Evolutionary conservation across 257 asterid species (phyloP).

Genomic region (Nemophila menziesii): DNA sequence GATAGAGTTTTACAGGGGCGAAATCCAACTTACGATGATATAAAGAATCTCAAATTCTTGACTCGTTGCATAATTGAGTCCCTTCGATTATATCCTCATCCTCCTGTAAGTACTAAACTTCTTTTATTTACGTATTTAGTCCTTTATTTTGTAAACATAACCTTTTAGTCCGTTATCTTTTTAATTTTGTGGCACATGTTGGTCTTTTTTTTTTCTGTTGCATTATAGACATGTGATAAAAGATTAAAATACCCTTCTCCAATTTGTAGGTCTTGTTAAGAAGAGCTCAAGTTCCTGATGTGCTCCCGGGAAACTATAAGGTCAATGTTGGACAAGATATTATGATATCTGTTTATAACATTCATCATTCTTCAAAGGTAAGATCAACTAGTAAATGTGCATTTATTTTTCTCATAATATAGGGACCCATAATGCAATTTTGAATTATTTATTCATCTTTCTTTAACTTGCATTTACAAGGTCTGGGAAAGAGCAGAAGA

Average conservation of each 20-base stretch:
- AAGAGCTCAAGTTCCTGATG: conserved; percentile 76
- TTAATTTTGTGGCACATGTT: neutral
- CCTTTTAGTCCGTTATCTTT: neutral
- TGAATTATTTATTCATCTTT: neutral
- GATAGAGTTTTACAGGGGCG: conserved; percentile 70
- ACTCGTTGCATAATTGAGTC: conserved; percentile 83
- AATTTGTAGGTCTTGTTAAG: conserved; percentile 72
- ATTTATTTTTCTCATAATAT: no score
- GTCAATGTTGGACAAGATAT: conserved; percentile 89
- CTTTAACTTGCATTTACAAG: conserved; percentile 19
- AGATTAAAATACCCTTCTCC: no score
- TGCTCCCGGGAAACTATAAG: conserved; percentile 83
- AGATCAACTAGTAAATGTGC: conserved; percentile 1
- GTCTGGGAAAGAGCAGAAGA: conserved; percentile 95
- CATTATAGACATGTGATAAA: no score
- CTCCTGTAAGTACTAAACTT: conserved; percentile 56
- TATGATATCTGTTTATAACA: conserved; percentile 93
- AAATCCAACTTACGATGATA: conserved; percentile 72
- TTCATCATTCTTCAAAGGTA: conserved; percentile 86
- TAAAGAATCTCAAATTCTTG: conserved; percentile 74
- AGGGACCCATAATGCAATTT: neutral
- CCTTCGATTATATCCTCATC: conserved; percentile 93
- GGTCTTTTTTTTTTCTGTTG: neutral
- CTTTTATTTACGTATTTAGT: neutral
- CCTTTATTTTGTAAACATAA: no score